Evolutionary conservation across 1,139 yeast genomes (phyloP).

Genomic region (Zhuliangozyma blackwelliae): DNA sequence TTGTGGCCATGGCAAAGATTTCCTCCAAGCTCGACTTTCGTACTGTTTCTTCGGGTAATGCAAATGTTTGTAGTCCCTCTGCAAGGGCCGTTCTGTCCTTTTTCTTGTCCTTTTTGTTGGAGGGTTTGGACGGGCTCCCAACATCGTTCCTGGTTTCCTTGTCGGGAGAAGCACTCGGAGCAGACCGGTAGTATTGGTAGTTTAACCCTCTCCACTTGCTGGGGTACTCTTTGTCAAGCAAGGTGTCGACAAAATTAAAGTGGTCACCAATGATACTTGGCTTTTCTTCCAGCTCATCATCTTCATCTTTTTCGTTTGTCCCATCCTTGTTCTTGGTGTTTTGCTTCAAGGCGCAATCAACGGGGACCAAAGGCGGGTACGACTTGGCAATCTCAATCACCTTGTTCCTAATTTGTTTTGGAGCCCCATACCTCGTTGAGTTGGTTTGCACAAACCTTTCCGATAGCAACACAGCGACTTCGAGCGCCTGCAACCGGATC

Average conservation of each 20-base stretch:
- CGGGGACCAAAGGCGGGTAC: constrained; percentile 50
- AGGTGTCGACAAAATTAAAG: constrained; percentile 51
- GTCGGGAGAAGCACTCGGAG: too few species aligned
- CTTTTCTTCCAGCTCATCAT: constrained; percentile 10
- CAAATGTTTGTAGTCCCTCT: constrained; percentile 47
- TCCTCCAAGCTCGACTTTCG: constrained; percentile 54
- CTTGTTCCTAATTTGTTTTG: constrained; percentile 39
- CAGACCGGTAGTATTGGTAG: constrained; percentile 48
- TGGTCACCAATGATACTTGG: constrained; percentile 41
- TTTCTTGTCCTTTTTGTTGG: constrained; percentile 1
- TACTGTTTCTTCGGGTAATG: constrained; percentile 46
- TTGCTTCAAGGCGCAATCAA: constrained; percentile 27
- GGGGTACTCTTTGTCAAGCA: constrained; percentile 48
- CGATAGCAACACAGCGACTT: constrained; percentile 57
- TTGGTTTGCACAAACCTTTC: constrained; percentile 50
- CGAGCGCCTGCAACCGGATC: constrained; percentile 59
- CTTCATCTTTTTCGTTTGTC: constrained; percentile 10
- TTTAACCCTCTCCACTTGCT: constrained; percentile 53
- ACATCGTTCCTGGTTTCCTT: constrained; percentile 4
- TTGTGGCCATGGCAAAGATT: constrained; percentile 58
- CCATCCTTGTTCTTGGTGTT: constrained; percentile 9
- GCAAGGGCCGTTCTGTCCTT: constrained; percentile 8
- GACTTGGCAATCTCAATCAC: constrained; percentile 50
- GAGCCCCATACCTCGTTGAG: constrained; percentile 39
- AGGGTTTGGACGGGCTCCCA: neutral